These are phyloP conservation scores for Ceriops tagal DNA, from an alignment of 345 rosid species.

Conservation along the genomic window DNA sequence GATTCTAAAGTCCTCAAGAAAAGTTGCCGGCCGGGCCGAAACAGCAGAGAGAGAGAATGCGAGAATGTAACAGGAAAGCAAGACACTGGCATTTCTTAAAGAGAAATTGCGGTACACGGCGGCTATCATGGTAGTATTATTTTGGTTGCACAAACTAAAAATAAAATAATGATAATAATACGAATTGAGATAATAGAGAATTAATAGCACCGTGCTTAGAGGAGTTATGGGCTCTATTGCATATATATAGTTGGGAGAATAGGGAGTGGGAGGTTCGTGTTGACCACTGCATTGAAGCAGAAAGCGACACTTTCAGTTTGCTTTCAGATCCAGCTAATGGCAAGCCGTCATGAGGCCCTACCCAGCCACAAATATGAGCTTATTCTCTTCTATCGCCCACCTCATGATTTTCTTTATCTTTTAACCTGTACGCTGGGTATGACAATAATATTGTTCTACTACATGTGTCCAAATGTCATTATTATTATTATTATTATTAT, in stretches of 20 bases:
- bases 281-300: slow-evolving; percentile 35
- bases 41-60: slow-evolving; percentile 25
- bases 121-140: slow-evolving; percentile 4
- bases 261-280: slow-evolving; percentile 16
- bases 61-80: slow-evolving; percentile 26
- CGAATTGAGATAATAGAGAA: neutral
- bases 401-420: neutral
- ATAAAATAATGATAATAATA: neutral
- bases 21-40: slow-evolving; percentile 56
- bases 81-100: neutral
- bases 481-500: too few species aligned
- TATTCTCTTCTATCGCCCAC: neutral
- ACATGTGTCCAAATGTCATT: too few species aligned
- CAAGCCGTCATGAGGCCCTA: slow-evolving; percentile 62
- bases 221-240: slow-evolving; percentile 11
- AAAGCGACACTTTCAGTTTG: slow-evolving; percentile 32
- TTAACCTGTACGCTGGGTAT: neutral
- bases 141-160: neutral
- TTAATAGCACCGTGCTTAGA: slow-evolving; percentile 15
- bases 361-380: slow-evolving; percentile 7
- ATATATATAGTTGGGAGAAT: slow-evolving; percentile 15
- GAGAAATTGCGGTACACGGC: slow-evolving; percentile 1
- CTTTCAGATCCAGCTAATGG: slow-evolving; percentile 77
- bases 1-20: slow-evolving; percentile 55
- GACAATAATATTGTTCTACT: too few species aligned